Percentiles rank a stretch among this genome's conserved stretches.
These are phyloP conservation scores for Citeromyces nyonsensis DNA, from an alignment of 805 yeast genomes.

Conservation along the genomic window DNA sequence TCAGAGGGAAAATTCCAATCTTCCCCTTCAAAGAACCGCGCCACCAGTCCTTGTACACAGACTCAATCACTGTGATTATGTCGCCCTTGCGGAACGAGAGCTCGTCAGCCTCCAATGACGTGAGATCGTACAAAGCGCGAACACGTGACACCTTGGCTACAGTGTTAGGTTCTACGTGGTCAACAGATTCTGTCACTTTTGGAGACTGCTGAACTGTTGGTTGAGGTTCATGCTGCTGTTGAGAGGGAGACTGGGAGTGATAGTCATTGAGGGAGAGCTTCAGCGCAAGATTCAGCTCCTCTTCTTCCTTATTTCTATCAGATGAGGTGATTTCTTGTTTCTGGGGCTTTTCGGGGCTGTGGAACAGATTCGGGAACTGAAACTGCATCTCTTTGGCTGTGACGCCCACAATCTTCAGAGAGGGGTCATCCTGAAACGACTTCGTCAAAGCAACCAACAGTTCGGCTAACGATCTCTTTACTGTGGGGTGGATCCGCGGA, in stretches of 20 bases:
- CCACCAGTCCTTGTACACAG: slow-evolving; percentile 93
- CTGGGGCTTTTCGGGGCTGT: slow-evolving; percentile 38
- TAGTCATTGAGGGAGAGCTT: slow-evolving; percentile 58
- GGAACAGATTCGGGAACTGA: slow-evolving; percentile 19
- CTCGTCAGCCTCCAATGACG: slow-evolving; percentile 73
- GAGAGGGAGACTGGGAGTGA: slow-evolving; percentile 14
- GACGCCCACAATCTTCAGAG: slow-evolving; percentile 53
- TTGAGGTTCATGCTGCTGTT: slow-evolving; percentile 6
- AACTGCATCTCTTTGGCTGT: slow-evolving; percentile 33
- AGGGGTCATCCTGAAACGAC: slow-evolving; percentile 60
- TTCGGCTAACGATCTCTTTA: slow-evolving; percentile 51
- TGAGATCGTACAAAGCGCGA: slow-evolving; percentile 71
- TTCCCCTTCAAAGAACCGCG: slow-evolving; percentile 72
- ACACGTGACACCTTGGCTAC: slow-evolving; percentile 42
- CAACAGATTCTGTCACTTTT: slow-evolving; percentile 7
- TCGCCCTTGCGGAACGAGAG: slow-evolving; percentile 81
- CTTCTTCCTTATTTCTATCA: slow-evolving; percentile 53
- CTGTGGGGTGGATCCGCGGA: slow-evolving; percentile 41
- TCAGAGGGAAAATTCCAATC: slow-evolving; percentile 82
- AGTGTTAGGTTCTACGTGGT: slow-evolving; percentile 5
- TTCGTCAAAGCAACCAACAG: slow-evolving; percentile 51
- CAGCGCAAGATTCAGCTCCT: slow-evolving; percentile 62
- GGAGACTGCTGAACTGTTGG: slow-evolving; percentile 6
- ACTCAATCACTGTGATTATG: slow-evolving; percentile 71
- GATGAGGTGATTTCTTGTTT: slow-evolving; percentile 28